These are phyloP conservation scores for Trametes hirsuta DNA, from an alignment of 1,284 basidiomycete genomes.

Conservation along the genomic window DNA sequence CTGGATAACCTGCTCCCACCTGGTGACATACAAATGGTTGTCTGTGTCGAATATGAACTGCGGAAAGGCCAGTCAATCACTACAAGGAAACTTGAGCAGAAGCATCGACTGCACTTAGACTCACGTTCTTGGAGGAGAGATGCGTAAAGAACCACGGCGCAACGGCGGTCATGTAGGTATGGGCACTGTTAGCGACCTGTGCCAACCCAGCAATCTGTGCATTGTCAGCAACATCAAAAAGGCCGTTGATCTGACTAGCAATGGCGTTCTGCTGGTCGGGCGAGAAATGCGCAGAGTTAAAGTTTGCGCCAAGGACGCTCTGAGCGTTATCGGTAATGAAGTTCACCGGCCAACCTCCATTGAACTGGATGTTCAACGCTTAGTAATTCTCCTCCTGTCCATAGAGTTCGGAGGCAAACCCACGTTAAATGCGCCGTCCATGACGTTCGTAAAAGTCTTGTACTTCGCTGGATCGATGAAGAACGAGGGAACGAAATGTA, in stretches of 20 bases:
- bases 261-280: constrained; percentile 40
- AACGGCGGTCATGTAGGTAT: constrained; percentile 38
- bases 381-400: background rate
- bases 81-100: too few species aligned
- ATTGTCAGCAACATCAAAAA: constrained; percentile 50
- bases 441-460: constrained; percentile 46
- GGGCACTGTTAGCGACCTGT: constrained; percentile 25
- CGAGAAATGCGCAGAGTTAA: constrained; percentile 26
- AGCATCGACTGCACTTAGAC: constrained; percentile 22
- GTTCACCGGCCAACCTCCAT: constrained; percentile 65
- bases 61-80: background rate
- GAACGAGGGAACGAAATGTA: constrained; percentile 69
- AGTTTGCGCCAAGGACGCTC: constrained; percentile 29
- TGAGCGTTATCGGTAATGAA: constrained; percentile 47
- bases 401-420: background rate
- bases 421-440: constrained; percentile 68
- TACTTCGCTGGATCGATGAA: constrained; percentile 61
- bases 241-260: constrained; percentile 38
- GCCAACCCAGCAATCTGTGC: constrained; percentile 32
- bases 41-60: constrained; percentile 52
- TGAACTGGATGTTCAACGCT: constrained; percentile 48
- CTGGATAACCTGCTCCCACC: constrained; percentile 74
- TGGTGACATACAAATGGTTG: constrained; percentile 70
- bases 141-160: constrained; percentile 77
- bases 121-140: constrained; percentile 79